phyloP scores from a whole-genome alignment of 352 stramenopile species.

The Phytophthora tentaculata region DNA sequence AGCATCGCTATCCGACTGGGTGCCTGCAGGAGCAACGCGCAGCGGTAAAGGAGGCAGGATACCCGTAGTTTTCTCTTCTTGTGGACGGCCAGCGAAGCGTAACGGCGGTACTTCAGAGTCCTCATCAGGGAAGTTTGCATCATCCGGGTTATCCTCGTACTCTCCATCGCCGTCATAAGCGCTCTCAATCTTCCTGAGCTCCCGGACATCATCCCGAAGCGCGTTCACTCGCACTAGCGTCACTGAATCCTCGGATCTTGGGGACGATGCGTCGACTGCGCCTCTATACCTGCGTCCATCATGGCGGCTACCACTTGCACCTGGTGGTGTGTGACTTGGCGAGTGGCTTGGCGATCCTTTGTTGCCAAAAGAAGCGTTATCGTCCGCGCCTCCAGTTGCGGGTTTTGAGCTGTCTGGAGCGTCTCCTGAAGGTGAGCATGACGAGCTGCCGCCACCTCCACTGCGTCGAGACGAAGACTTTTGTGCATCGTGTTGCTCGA shows the following conservation, averaged over 20 bases:
- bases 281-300: constrained; percentile 35
- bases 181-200: constrained; percentile 75
- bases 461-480: constrained; percentile 53
- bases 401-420: constrained; percentile 15
- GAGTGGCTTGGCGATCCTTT: constrained; percentile 32
- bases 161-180: constrained; percentile 75
- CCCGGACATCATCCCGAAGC: constrained; percentile 72
- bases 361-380: constrained; percentile 17
- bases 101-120: constrained; percentile 32
- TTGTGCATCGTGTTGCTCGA: constrained; percentile 82
- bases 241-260: constrained; percentile 60
- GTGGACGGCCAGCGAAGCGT: constrained; percentile 31
- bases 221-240: constrained; percentile 79
- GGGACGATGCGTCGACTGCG: constrained; percentile 40
- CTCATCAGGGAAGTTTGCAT: constrained; percentile 49
- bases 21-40: constrained; percentile 28
- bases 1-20: constrained; percentile 80
- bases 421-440: constrained; percentile 26
- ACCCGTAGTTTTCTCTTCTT: constrained; percentile 28
- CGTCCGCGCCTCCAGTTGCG: constrained; percentile 9
- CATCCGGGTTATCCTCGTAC: constrained; percentile 62
- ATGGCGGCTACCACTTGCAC: constrained; percentile 21
- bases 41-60: constrained; percentile 30
- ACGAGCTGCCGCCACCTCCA: constrained; percentile 35
- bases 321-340: constrained; percentile 42